A percentile compares a stretch with the other conserved stretches of the same genome.
These are phyloP conservation scores for Sphagnum contortum DNA, from an alignment of 225 moss, liverwort and hornwort genomes.

Conservation along the genomic window DNA sequence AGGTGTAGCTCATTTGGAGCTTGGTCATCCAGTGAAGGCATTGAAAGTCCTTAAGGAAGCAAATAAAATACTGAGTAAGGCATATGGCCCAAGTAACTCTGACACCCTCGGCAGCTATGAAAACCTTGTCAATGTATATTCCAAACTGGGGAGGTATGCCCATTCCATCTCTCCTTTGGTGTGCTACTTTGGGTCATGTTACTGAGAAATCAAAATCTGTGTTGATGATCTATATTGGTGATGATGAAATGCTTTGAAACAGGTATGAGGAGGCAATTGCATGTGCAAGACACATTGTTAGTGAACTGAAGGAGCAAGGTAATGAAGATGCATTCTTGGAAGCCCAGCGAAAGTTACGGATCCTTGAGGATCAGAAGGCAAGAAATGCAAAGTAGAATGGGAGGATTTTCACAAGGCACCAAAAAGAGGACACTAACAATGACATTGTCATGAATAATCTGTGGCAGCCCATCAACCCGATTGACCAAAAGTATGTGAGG, in stretches of 20 bases:
- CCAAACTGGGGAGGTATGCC: slow-evolving; percentile 58
- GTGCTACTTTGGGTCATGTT: too few relatives aligned
- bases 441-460: too few relatives aligned
- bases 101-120: slow-evolving; percentile 79
- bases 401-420: too few relatives aligned
- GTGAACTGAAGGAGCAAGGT: slow-evolving; percentile 37
- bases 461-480: too few relatives aligned
- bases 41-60: slow-evolving; percentile 72
- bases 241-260: slow-evolving; percentile 1
- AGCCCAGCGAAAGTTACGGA: slow-evolving; percentile 30
- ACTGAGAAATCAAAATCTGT: too few relatives aligned
- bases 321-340: slow-evolving; percentile 26
- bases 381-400: background rate
- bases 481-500: too few relatives aligned
- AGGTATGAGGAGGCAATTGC: slow-evolving; percentile 44
- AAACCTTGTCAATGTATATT: slow-evolving; percentile 78
- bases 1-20: slow-evolving; percentile 77
- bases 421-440: too few relatives aligned
- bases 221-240: too few relatives aligned
- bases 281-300: slow-evolving; percentile 39
- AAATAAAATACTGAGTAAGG: slow-evolving; percentile 59
- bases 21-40: slow-evolving; percentile 47
- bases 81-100: slow-evolving; percentile 76
- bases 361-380: slow-evolving; percentile 19
- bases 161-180: background rate